Percentiles rank a stretch among this genome's conserved stretches.
Evolutionary conservation across 139 green algal genomes (phyloP).

Genomic region (Nannochloris sp.): DNA sequence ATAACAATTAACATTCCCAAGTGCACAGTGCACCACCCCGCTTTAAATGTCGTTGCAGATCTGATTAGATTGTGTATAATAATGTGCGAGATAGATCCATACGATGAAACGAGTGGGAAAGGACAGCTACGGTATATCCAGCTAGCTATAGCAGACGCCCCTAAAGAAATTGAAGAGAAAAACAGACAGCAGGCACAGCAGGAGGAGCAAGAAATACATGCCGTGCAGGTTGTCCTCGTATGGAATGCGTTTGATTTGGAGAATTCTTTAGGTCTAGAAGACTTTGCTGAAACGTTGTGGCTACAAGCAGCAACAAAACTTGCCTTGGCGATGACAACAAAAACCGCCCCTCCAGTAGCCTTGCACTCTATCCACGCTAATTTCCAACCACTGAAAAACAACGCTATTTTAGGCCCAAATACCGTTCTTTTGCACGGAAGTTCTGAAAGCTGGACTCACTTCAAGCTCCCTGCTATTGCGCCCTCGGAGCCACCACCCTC

Average conservation of each 20-base stretch:
- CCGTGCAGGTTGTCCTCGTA: constrained; percentile 44
- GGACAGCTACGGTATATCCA: constrained; percentile 61
- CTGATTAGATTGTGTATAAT: constrained; percentile 27
- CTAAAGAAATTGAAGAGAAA: background rate
- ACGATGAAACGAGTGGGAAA: constrained; percentile 25
- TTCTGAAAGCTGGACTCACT: constrained; percentile 11
- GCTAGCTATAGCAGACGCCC: constrained; percentile 35
- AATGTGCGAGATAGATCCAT: constrained; percentile 16
- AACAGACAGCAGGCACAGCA: background rate
- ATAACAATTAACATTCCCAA: constrained; percentile 31
- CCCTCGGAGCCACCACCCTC: no score
- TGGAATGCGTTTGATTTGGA: constrained; percentile 22
- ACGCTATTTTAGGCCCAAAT: constrained; percentile 37
- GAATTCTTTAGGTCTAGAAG: no score
- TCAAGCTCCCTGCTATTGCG: no score
- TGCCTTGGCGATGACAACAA: background rate
- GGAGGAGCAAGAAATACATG: no score
- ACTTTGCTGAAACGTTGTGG: constrained; percentile 2
- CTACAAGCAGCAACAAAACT: background rate
- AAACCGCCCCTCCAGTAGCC: no score
- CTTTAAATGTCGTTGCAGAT: constrained; percentile 44
- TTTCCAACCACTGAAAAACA: constrained; percentile 45
- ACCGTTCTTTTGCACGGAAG: constrained; percentile 37
- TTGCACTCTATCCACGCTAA: constrained; percentile 69
- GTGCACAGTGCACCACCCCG: constrained; percentile 45